Evolutionary conservation across 306 rosid genomes (phyloP), one percentile per base, ranked within the genome.

Genomic region (Quercus suber): DNA sequence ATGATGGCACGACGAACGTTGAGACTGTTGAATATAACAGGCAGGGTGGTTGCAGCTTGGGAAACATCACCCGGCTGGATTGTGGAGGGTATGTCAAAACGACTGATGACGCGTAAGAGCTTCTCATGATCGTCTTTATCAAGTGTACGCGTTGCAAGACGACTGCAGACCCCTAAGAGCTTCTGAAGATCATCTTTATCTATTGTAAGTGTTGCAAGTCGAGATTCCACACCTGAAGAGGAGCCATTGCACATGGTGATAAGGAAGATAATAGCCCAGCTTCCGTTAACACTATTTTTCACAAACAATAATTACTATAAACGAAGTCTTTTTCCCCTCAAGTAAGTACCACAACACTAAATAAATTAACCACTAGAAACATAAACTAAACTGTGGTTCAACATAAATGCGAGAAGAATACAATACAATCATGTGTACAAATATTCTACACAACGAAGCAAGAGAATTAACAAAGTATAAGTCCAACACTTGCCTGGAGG

Each of bases 161-260:
- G 96, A 76, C 9, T 28, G 28, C 76, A 4, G 4, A 89, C 35
- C 35, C 80, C 92, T 1, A 93, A 65, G 65, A 91, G 21, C 82
- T 87, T 90, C 76, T 76, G 79, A 78, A 96, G 51, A 53, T 84
- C 96, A 73, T 88, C 91, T 28, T 72, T 75, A 78, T 91, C 96
- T 58, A 83, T 60, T 5, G 96, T 91, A n/a, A 96, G 89, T 56
- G 96, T 80, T 27, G 99, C 98, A 75, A 96, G 98, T 55, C 98
- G 96, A 67, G 98, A 84, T 79, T 96, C 99, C 83, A 96, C 98
- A 69, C 99, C 98, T 90, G 77, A 59, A 64, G 28, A 71, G 71
- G 43, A 53, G 20, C 55, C 76, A 80, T 64, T 71, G 52, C 75
- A 31, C 72, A 82, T 5, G 49, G 69, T 75, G 57, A 84, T 6